Evolutionary conservation across 2,329 filamentous ascomycete genomes (phyloP).

Genomic region (Pleomassaria siparia): DNA sequence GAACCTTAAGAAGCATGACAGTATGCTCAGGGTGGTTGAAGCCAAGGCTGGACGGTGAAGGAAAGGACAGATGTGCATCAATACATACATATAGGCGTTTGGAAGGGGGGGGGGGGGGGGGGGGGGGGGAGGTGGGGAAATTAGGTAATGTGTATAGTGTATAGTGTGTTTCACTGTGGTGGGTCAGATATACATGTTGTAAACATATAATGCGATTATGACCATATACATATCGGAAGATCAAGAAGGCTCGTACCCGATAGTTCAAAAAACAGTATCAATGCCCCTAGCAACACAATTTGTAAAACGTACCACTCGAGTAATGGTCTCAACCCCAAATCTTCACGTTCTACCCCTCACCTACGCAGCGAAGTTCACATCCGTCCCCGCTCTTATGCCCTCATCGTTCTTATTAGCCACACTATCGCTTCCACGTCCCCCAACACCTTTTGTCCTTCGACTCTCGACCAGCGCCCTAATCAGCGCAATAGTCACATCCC

Average conservation of each 20-base stretch:
- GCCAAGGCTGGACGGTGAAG: not conserved
- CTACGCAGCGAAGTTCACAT: constrained; percentile 17
- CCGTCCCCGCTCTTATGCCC: constrained; percentile 10
- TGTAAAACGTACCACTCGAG: not conserved
- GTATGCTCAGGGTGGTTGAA: not conserved
- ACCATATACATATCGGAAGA: too few species aligned
- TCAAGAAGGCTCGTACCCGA: too few species aligned
- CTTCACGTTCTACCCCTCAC: not conserved
- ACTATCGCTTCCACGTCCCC: constrained; percentile 6
- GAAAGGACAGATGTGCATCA: not conserved
- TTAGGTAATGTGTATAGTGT: too few species aligned
- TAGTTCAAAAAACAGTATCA: too few species aligned
- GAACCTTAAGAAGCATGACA: constrained; percentile 8
- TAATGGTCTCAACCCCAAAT: not conserved
- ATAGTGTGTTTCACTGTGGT: too few species aligned
- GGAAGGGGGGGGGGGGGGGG: too few species aligned
- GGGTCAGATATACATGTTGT: too few species aligned
- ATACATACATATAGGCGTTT: too few species aligned
- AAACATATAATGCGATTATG: too few species aligned
- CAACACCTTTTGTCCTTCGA: constrained; percentile 20
- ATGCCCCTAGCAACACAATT: too few species aligned
- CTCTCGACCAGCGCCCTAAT: constrained; percentile 40
- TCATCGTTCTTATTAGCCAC: not conserved
- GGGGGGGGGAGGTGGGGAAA: too few species aligned
- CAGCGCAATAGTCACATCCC: constrained; percentile 32